Conservation (phyloP, 2,329 filamentous ascomycete genomes). For the Neoarthrinium moseri region DNA sequence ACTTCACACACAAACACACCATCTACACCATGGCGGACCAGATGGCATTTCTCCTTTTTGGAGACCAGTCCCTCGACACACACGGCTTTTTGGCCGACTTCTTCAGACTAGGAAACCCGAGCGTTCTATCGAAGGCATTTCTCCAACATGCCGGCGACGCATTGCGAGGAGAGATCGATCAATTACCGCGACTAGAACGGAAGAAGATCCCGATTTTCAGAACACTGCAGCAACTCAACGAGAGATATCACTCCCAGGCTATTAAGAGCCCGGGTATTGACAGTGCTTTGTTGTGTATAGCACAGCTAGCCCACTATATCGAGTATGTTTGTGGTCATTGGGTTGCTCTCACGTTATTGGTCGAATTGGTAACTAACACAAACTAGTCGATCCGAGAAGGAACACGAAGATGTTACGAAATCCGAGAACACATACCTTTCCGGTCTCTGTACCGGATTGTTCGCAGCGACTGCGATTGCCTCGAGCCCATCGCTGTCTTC, state of each 20-base stretch:
- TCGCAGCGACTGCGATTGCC: conserved; percentile 67
- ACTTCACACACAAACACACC: conserved; percentile 21
- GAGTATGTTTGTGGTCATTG: conserved; percentile 45
- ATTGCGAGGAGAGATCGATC: conserved; percentile 59
- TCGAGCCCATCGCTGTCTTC: conserved; percentile 61
- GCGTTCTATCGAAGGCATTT: conserved; percentile 59
- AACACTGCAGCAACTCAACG: conserved; percentile 62
- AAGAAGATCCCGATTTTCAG: conserved; percentile 60
- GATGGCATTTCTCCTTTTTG: conserved; percentile 62
- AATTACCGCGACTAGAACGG: conserved; percentile 55
- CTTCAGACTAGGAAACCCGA: conserved; percentile 42
- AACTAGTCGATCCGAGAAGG: conserved; percentile 48
- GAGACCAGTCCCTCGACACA: conserved; percentile 70
- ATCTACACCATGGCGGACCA: conserved; percentile 41
- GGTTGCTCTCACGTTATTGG: background rate
- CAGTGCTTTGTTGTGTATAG: conserved; percentile 61
- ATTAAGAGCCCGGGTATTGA: conserved; percentile 62
- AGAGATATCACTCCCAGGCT: conserved; percentile 58
- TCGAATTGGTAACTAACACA: conserved; percentile 23
- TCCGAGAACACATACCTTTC: conserved; percentile 54
- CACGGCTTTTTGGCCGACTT: conserved; percentile 60
- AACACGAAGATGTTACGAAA: conserved; percentile 51
- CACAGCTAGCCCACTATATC: conserved; percentile 68
- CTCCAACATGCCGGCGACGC: conserved; percentile 57
- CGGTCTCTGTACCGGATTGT: conserved; percentile 67